Conservation (phyloP, 768 basidiomycete genomes). For the Inosperma sp. region DNA sequence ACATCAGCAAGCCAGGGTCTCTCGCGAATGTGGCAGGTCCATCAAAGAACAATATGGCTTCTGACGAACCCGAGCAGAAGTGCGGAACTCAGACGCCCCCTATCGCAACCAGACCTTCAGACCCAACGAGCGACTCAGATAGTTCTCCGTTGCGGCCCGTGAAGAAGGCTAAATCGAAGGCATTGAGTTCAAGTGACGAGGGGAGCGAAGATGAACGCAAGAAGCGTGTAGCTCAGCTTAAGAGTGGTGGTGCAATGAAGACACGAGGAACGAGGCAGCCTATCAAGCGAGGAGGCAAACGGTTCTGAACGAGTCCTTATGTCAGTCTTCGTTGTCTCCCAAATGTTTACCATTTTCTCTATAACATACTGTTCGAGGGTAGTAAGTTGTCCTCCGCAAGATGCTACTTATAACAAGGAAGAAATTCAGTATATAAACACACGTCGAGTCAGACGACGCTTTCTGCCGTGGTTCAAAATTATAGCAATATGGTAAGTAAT, state of each 20-base stretch:
- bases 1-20: background rate
- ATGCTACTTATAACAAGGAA: no score
- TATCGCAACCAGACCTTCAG: constrained; percentile 14
- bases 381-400: no score
- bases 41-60: no score
- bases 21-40: background rate
- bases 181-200: no score
- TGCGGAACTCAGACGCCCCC: constrained; percentile 3
- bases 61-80: background rate
- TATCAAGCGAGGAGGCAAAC: constrained; percentile 68
- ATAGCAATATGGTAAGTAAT: no score
- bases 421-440: no score
- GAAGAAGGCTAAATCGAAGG: constrained; percentile 44
- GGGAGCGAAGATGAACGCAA: no score
- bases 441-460: no score
- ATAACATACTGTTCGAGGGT: no score
- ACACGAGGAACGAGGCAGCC: constrained; percentile 66
- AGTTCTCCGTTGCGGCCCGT: constrained; percentile 46
- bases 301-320: constrained; percentile 48
- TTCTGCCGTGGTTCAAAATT: no score
- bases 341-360: no score
- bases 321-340: no score
- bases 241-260: constrained; percentile 32
- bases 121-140: constrained; percentile 41
- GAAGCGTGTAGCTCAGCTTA: constrained; percentile 39